Conservation (phyloP, 805 yeast species). For the Saturnispora serradocipensis region DNA sequence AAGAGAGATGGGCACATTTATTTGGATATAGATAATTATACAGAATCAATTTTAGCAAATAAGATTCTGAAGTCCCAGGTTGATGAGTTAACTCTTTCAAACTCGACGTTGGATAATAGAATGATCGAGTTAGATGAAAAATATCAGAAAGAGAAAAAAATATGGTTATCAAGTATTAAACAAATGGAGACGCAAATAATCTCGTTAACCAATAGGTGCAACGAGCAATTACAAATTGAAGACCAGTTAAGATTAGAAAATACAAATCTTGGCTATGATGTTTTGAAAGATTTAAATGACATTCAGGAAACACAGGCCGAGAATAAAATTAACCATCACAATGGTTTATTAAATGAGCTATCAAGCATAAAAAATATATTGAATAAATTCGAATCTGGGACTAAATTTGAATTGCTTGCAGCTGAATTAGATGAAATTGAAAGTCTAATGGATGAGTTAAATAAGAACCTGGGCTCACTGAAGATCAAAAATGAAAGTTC, state of each 20-base stretch:
- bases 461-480: background rate
- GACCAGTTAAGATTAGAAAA: slow-evolving; percentile 4
- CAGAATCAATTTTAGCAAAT: slow-evolving; percentile 38
- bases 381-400: background rate
- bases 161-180: slow-evolving; percentile 19
- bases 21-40: slow-evolving; percentile 52
- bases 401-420: background rate
- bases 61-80: slow-evolving; percentile 43
- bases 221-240: slow-evolving; percentile 14
- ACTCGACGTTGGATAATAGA: slow-evolving; percentile 27
- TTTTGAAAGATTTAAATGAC: background rate
- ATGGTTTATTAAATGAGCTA: background rate
- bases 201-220: slow-evolving; percentile 26
- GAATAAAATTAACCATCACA: background rate
- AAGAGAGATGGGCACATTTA: slow-evolving; percentile 52
- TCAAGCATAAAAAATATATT: background rate
- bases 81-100: slow-evolving; percentile 35
- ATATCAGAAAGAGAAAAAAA: slow-evolving; percentile 12
- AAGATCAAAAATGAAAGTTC: background rate
- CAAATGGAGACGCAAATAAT: slow-evolving; percentile 8
- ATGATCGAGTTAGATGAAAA: slow-evolving; percentile 9
- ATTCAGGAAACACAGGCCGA: slow-evolving; percentile 3
- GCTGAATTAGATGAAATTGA: background rate
- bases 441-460: background rate
- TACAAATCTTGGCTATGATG: background rate